A percentile compares a stretch with the other conserved stretches of the same genome.
Conservation (phyloP, 176 grass and related monocot species). For the Panicum miliaceum region DNA sequence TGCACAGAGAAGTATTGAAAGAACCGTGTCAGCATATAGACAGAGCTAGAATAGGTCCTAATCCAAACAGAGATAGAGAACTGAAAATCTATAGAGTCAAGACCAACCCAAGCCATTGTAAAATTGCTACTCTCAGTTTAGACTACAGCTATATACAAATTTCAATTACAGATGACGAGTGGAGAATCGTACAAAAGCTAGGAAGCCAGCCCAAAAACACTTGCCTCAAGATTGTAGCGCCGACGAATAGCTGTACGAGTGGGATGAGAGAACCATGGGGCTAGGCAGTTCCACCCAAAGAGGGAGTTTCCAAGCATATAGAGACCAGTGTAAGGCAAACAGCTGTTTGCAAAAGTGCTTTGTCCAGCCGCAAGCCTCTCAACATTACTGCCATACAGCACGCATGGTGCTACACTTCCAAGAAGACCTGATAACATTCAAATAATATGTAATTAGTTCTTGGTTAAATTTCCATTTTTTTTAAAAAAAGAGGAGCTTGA, state of each 20-base stretch:
- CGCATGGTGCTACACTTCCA: conserved; percentile 80
- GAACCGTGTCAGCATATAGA: conserved; percentile 1
- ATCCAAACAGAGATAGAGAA: background rate
- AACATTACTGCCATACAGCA: conserved; percentile 82
- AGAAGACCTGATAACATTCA: conserved; percentile 70
- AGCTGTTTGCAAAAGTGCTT: conserved; percentile 77
- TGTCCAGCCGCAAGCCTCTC: conserved; percentile 71
- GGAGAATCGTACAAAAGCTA: background rate
- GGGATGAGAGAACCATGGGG: conserved; percentile 75
- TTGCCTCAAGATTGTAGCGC: conserved; percentile 83
- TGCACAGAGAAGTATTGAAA: conserved; percentile 41
- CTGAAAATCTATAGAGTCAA: background rate
- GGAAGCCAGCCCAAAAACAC: conserved; percentile 15
- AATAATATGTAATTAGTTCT: conserved; percentile 14
- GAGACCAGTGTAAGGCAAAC: conserved; percentile 85
- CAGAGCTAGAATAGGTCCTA: background rate
- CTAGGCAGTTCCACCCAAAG: conserved; percentile 92
- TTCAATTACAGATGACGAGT: background rate
- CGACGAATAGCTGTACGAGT: conserved; percentile 82
- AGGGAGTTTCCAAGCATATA: conserved; percentile 78
- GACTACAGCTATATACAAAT: background rate
- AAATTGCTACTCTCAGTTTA: background rate
- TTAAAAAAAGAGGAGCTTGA: background rate
- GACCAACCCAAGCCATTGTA: background rate
- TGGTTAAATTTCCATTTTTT: background rate